phyloP scores from a whole-genome alignment of 2,329 filamentous ascomycete species.

The Talaromyces sp. region DNA sequence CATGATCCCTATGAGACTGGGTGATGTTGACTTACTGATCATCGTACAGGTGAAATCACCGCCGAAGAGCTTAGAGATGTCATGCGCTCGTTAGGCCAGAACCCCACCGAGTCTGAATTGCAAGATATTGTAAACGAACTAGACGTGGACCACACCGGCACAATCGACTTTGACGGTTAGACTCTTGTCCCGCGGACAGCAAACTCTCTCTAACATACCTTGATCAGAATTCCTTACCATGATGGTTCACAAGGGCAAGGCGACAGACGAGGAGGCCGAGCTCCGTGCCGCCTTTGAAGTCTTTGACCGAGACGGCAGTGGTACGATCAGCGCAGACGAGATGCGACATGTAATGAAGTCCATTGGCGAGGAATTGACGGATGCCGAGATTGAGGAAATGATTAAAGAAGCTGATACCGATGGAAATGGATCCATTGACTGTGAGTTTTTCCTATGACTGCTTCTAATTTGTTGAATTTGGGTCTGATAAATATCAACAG shows the following conservation, averaged over 20 bases:
- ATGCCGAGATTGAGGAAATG: constrained; percentile 91
- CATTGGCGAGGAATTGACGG: constrained; percentile 85
- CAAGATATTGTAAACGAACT: constrained; percentile 96
- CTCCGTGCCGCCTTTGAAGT: constrained; percentile 88
- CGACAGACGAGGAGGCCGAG: constrained; percentile 86
- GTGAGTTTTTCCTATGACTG: constrained; percentile 49
- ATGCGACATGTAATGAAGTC: constrained; percentile 89
- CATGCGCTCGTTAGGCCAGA: constrained; percentile 86
- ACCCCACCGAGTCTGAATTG: constrained; percentile 83
- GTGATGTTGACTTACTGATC: constrained; percentile 3
- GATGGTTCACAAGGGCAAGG: constrained; percentile 95
- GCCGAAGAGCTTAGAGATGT: constrained; percentile 87
- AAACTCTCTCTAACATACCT: constrained; percentile 13
- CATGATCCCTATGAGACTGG: background rate
- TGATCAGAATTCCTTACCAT: constrained; percentile 77
- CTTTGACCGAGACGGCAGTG: constrained; percentile 87
- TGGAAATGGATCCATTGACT: constrained; percentile 83
- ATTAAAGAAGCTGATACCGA: constrained; percentile 88
- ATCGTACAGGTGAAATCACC: constrained; percentile 72
- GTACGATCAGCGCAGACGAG: constrained; percentile 84
- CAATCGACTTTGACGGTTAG: constrained; percentile 85
- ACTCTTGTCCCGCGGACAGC: background rate
- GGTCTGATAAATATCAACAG: background rate
- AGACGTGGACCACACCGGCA: constrained; percentile 87
- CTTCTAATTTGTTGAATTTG: background rate